phyloP scores from a whole-genome alignment of 1,139 yeast species.

The Yamadazyma jaroonii region DNA sequence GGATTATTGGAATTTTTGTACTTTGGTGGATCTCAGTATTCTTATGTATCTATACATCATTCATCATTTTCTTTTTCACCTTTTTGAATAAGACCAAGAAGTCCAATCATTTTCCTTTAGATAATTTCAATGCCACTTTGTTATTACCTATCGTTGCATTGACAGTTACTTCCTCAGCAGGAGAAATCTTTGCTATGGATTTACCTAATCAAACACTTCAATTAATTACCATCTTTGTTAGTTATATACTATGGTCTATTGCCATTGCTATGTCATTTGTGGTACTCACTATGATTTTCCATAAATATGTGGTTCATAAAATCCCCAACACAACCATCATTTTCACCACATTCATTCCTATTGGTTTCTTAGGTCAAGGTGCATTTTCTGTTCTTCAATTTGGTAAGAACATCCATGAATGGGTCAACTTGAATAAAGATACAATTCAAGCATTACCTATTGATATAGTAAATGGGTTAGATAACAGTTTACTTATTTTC shows the following conservation, averaged over 20 bases:
- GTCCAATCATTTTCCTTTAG: conserved; percentile 18
- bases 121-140: conserved; percentile 41
- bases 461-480: conserved; percentile 9
- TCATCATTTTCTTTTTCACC: conserved; percentile 49
- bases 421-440: conserved; percentile 11
- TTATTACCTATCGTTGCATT: conserved; percentile 73
- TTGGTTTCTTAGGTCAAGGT: conserved; percentile 69
- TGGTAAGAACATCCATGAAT: conserved; percentile 38
- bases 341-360: conserved; percentile 28
- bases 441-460: neutral
- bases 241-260: conserved; percentile 63
- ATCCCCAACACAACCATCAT: conserved; percentile 47
- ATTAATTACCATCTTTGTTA: conserved; percentile 51
- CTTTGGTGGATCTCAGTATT: conserved; percentile 69
- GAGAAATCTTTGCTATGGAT: conserved; percentile 48
- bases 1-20: conserved; percentile 47
- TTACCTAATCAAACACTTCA: conserved; percentile 42
- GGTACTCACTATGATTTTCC: conserved; percentile 53
- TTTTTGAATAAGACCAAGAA: conserved; percentile 28
- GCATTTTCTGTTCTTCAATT: conserved; percentile 62
- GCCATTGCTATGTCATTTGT: conserved; percentile 63
- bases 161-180: conserved; percentile 70
- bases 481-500: conserved; percentile 16
- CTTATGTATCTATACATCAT: conserved; percentile 54
- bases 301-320: conserved; percentile 56